Evolutionary conservation across 805 yeast species (phyloP).

Genomic region (Saccharomycopsis babjevae): DNA sequence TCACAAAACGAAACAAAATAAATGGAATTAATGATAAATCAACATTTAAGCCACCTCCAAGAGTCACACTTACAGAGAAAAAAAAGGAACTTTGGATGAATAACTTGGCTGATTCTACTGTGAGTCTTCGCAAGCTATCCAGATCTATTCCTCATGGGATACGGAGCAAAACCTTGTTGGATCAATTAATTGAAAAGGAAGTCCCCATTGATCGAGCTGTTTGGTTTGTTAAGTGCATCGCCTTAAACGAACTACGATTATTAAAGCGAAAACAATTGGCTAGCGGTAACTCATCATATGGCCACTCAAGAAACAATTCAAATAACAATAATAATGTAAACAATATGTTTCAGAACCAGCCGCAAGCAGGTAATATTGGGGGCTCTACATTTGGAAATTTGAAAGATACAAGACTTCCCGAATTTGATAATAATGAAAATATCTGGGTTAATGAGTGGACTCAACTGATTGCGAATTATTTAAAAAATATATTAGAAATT

Average conservation of each 20-base stretch:
- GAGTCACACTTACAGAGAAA: slow-evolving; percentile 84
- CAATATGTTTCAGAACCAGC: slow-evolving; percentile 12
- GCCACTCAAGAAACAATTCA: slow-evolving; percentile 2
- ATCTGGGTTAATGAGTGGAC: slow-evolving; percentile 88
- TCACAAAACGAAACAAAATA: slow-evolving; percentile 35
- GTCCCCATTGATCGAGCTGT: slow-evolving; percentile 77
- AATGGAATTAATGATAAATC: slow-evolving; percentile 39
- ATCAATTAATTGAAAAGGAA: slow-evolving; percentile 53
- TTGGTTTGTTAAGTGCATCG: slow-evolving; percentile 86
- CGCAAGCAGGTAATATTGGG: neutral
- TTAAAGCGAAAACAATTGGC: slow-evolving; percentile 38
- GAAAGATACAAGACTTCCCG: neutral
- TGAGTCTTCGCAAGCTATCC: slow-evolving; percentile 59
- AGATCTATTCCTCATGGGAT: slow-evolving; percentile 87
- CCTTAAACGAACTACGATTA: slow-evolving; percentile 63
- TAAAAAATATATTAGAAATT: slow-evolving; percentile 21
- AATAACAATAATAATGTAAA: slow-evolving; percentile 9
- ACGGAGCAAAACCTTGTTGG: slow-evolving; percentile 60
- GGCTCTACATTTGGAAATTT: neutral
- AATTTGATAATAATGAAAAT: slow-evolving; percentile 31
- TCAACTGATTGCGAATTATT: slow-evolving; percentile 55
- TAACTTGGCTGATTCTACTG: slow-evolving; percentile 59
- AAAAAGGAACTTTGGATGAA: slow-evolving; percentile 78
- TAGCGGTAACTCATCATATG: neutral
- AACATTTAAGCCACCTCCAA: slow-evolving; percentile 69